Base-by-base conservation (phyloP, 306 rosid species). In the Acacia crassicarpa region DNA sequence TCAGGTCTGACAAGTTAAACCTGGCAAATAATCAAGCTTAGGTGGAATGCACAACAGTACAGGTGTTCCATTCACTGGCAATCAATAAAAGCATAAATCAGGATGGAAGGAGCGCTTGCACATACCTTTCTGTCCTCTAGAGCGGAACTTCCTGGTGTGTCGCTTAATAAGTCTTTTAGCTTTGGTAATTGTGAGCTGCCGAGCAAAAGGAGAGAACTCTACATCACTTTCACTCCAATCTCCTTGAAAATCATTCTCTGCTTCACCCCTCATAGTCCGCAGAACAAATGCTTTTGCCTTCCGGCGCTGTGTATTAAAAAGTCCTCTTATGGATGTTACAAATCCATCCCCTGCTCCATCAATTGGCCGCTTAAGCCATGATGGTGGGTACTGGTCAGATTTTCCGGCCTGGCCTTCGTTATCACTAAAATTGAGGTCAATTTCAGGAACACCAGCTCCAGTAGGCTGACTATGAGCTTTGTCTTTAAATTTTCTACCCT, bases 341-440 rank as follows among this genome's bases (percentile, higher is more conserved):
- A 96, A 96, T 82, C 99, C 98, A 80, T 96, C 99, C 83, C 99
- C 99, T 41, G 99, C 99, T 81, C 99, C 99, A 81, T 96, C 98
- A 81, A 82, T 78, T 40, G 94, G 94, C 74, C 99, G 98, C 92
- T 91, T 96, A 69, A 88, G 90, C 94, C 94, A 93, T 66, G 94
- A 88, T 49, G 92, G 78, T 5, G 97, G 96, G 85, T 90, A 67
- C 76, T 86, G 97, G 72, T 92, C 98, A 70, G 93, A 85, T 68
- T 91, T 91, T 79, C 91, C 94, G 32, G 85, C 87, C 85, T 89
- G 92, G 75, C 89, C 90, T 88, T 96, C 99, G 80, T 92, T 89
- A 85, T 96, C 98, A 81, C 99, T 94, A 74, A 96, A 89, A 87
- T 89, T 93, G 80, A 90, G 91, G 78, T 92, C 98, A 75, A 92